A percentile compares a stretch with the other conserved stretches of the same genome.
Conservation (phyloP, 2,329 filamentous ascomycete species). For the Chaetothyriales sp. region DNA sequence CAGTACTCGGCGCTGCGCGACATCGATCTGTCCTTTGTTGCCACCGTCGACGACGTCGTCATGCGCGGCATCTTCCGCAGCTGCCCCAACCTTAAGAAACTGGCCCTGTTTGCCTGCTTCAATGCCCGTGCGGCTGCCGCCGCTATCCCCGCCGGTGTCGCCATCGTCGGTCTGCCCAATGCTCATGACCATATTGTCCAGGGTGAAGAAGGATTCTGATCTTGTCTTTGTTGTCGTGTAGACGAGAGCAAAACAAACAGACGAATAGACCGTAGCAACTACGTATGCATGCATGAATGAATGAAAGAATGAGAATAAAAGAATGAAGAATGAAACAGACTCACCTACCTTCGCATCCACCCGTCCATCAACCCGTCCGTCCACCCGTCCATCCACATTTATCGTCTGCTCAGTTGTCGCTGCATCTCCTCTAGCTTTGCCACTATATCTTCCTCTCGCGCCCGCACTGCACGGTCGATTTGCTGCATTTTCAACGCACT, state of each 20-base stretch:
- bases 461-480: slow-evolving; percentile 84
- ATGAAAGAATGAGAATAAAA: background rate
- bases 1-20: slow-evolving; percentile 57
- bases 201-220: background rate
- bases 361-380: too few species aligned
- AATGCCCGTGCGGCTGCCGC: slow-evolving; percentile 43
- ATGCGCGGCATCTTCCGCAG: slow-evolving; percentile 31
- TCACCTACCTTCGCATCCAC: background rate
- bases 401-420: slow-evolving; percentile 40
- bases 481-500: slow-evolving; percentile 32
- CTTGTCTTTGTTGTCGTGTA: too few species aligned
- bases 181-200: slow-evolving; percentile 41
- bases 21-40: slow-evolving; percentile 61
- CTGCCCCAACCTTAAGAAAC: slow-evolving; percentile 37
- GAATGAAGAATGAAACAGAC: background rate
- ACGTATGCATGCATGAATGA: background rate
- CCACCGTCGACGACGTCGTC: slow-evolving; percentile 32
- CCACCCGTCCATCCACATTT: background rate
- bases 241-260: too few species aligned
- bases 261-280: background rate
- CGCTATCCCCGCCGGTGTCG: slow-evolving; percentile 42
- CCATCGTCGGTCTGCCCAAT: slow-evolving; percentile 46
- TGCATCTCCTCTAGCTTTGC: slow-evolving; percentile 78
- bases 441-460: slow-evolving; percentile 83
- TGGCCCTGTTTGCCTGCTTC: slow-evolving; percentile 52